Percentiles rank a stretch among this genome's conserved stretches.
phyloP scores from a whole-genome alignment of 23 red algal genomes.

The Agarophyton chilense region DNA sequence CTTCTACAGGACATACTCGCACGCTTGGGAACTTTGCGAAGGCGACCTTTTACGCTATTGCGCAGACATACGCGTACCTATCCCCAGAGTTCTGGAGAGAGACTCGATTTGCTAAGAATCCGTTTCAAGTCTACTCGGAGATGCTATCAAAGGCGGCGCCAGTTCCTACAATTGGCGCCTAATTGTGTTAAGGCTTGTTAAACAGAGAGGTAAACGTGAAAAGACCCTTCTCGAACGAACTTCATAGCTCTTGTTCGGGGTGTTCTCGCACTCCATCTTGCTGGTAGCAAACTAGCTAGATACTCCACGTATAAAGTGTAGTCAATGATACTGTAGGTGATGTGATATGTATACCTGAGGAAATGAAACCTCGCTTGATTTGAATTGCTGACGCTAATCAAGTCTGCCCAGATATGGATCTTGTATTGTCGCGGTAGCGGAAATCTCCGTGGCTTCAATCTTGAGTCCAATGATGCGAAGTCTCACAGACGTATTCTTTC shows the following conservation, averaged over 20 bases:
- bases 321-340: too few relatives aligned
- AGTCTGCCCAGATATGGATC: slow-evolving; percentile 87
- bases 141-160: slow-evolving; percentile 68
- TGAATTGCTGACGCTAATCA: too few relatives aligned
- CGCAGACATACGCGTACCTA: slow-evolving; percentile 84
- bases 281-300: too few relatives aligned
- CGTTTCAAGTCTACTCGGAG: slow-evolving; percentile 86
- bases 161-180: slow-evolving; percentile 57
- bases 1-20: slow-evolving; percentile 93
- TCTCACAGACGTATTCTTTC: slow-evolving; percentile 64
- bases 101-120: slow-evolving; percentile 88
- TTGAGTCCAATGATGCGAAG: slow-evolving; percentile 91
- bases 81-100: slow-evolving; percentile 98
- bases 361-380: too few relatives aligned
- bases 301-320: too few relatives aligned
- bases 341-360: too few relatives aligned
- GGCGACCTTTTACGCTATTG: slow-evolving; percentile 96
- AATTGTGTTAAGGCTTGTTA: background rate
- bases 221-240: background rate
- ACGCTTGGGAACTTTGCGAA: slow-evolving; percentile 99
- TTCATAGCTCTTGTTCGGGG: background rate
- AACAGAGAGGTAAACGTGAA: background rate
- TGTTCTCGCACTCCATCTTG: too few relatives aligned
- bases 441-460: slow-evolving; percentile 91
- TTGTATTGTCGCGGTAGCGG: slow-evolving; percentile 87